Conservation (phyloP, 148 eudicot species). For the Spergularia bocconei region DNA sequence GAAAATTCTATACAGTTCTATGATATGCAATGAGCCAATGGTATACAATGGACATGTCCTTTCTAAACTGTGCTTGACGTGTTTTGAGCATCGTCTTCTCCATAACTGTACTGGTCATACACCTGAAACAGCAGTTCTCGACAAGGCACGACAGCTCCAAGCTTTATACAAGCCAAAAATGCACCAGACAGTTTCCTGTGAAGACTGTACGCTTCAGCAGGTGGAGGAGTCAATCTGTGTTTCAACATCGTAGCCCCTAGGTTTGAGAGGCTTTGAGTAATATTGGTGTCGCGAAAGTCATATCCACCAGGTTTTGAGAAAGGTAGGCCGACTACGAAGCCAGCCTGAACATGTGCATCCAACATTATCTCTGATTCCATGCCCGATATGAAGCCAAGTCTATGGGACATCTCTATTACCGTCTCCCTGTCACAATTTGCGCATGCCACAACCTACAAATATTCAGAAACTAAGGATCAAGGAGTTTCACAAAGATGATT, state of each 20-base stretch:
- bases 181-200: constrained; percentile 96
- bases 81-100: constrained; percentile 32
- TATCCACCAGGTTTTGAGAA: constrained; percentile 76
- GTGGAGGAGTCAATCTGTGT: constrained; percentile 93
- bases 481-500: too few relatives aligned
- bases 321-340: constrained; percentile 88
- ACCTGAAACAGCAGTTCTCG: constrained; percentile 75
- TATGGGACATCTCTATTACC: constrained; percentile 77
- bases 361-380: constrained; percentile 79
- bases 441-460: constrained; percentile 74
- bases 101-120: constrained; percentile 56
- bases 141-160: constrained; percentile 94
- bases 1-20: constrained; percentile 16
- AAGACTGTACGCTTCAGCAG: constrained; percentile 95
- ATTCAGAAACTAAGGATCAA: background rate
- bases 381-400: constrained; percentile 89
- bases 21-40: background rate
- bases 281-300: constrained; percentile 73
- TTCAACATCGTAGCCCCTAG: constrained; percentile 86
- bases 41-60: background rate
- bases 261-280: constrained; percentile 71
- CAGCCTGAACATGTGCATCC: constrained; percentile 95
- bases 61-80: constrained; percentile 25
- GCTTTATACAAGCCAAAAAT: constrained; percentile 92
- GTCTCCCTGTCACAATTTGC: constrained; percentile 69